Percentiles rank a stretch among this genome's conserved stretches.
Evolutionary conservation across 73 alveolate genomes (phyloP).

Genomic region (Blepharisma stoltei): DNA sequence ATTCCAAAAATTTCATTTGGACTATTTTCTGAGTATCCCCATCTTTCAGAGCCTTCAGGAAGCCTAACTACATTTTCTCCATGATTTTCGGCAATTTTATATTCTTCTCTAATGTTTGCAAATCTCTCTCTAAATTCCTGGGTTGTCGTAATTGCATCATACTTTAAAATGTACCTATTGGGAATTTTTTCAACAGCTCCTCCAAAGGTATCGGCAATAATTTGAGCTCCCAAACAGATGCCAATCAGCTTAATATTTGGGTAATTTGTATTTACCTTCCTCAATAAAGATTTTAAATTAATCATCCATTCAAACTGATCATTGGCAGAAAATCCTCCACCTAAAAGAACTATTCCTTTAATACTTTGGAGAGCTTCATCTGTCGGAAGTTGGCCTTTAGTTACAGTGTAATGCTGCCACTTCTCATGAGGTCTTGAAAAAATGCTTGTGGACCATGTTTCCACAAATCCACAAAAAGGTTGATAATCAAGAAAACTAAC

Average conservation of each 20-base stretch:
- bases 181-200: background rate
- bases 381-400: background rate
- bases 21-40: background rate
- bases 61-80: background rate
- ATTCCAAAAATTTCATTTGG: background rate
- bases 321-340: background rate
- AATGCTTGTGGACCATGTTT: background rate
- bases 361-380: background rate
- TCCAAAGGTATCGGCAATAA: background rate
- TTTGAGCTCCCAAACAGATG: slow-evolving; percentile 16
- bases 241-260: background rate
- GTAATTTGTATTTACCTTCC: background rate
- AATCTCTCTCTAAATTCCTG: background rate
- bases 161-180: background rate
- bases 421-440: background rate
- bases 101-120: background rate
- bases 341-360: background rate
- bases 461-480: background rate
- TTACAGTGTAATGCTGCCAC: background rate
- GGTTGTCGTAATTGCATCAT: background rate
- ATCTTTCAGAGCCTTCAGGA: background rate
- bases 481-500: background rate
- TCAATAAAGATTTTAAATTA: background rate
- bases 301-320: background rate
- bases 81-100: background rate